phyloP scores from a whole-genome alignment of 495 filamentous ascomycete genomes.

The Usnea hakonensis region DNA sequence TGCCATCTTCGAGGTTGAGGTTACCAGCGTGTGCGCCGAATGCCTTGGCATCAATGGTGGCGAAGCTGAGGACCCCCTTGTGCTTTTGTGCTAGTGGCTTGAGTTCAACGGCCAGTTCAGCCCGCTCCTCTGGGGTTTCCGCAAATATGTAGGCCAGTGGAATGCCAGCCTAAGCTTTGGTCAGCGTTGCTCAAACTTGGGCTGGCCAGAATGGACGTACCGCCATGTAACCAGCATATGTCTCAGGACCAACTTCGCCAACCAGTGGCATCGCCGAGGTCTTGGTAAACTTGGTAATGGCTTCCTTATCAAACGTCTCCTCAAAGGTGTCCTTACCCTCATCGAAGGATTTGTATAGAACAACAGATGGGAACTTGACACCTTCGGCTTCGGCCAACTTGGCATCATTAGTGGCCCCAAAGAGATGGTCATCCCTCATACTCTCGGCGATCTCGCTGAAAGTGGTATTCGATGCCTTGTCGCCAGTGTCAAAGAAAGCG shows the following conservation, averaged over 20 bases:
- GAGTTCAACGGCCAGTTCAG: constrained; percentile 58
- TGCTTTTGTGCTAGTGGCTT: constrained; percentile 48
- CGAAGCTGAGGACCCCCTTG: constrained; percentile 87
- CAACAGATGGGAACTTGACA: constrained; percentile 75
- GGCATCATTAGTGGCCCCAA: constrained; percentile 76
- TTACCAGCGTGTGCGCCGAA: constrained; percentile 95
- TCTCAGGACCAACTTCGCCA: constrained; percentile 96
- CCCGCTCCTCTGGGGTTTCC: constrained; percentile 84
- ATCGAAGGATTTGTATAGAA: constrained; percentile 97
- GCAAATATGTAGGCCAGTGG: constrained; percentile 98
- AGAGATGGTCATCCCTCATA: constrained; percentile 84
- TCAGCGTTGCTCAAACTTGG: constrained; percentile 3
- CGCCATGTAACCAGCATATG: constrained; percentile 93
- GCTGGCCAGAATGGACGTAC: constrained; percentile 35
- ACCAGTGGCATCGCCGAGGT: constrained; percentile 81
- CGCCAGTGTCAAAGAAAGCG: constrained; percentile 74
- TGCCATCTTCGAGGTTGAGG: constrained; percentile 91
- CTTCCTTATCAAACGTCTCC: constrained; percentile 67
- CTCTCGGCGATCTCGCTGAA: constrained; percentile 75
- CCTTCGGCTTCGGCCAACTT: constrained; percentile 82
- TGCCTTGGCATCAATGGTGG: constrained; percentile 91
- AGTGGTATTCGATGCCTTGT: constrained; percentile 75
- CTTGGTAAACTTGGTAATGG: constrained; percentile 76
- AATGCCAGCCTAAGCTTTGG: constrained; percentile 57
- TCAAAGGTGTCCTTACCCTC: constrained; percentile 85